Base-by-base conservation (phyloP, 108 stramenopile genomes). In the Cyclostephanos tholiformis region DNA sequence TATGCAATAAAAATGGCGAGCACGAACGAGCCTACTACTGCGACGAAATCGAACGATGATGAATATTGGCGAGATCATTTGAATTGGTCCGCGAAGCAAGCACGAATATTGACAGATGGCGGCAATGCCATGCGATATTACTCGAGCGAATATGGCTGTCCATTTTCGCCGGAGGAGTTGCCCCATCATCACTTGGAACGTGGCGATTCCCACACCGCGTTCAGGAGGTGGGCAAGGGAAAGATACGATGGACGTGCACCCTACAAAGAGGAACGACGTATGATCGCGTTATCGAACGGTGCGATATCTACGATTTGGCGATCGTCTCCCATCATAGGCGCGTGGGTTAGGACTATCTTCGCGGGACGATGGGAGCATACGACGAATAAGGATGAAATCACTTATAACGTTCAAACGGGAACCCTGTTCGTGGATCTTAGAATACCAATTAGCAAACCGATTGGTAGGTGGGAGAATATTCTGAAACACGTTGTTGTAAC, bases 381-480 rank as follows among this genome's bases (percentile, higher is more conserved):
- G 4, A 87, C 91, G n/a, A 71, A 89, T 16, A 35, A 69, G 16
- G 94, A 94, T 14, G 94, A 95, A 79, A 57, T 51, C 10, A 79
- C 80, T 0, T 97, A 75, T 75, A 97, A 97, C 79, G 56, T 97
- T 9, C 96, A 97, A 85, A 91, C 96, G 10, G 68, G 83, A 12
- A 86, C 88, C 17, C 65, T 95, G 20, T 97, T 97, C 61, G 74
- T 97, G 35, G 96, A 97, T 76, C 80, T 97, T 52, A 74, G 96
- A 57, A 88, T 97, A 20, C 96, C 96, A 7, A 79, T 51, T 60
- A 79, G 69, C 35, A 81, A 86, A 38, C 67, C 82, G 22, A 48
- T 75, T 6, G 46, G 71, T 13, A 64, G 51, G 4, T 94, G 55
- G 66, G 69, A 78, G 26, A 65, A 43, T 22, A 52, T 56, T 23